Conservation (phyloP, 352 stramenopile genomes). For the Peronosclerospora sorghi region DNA sequence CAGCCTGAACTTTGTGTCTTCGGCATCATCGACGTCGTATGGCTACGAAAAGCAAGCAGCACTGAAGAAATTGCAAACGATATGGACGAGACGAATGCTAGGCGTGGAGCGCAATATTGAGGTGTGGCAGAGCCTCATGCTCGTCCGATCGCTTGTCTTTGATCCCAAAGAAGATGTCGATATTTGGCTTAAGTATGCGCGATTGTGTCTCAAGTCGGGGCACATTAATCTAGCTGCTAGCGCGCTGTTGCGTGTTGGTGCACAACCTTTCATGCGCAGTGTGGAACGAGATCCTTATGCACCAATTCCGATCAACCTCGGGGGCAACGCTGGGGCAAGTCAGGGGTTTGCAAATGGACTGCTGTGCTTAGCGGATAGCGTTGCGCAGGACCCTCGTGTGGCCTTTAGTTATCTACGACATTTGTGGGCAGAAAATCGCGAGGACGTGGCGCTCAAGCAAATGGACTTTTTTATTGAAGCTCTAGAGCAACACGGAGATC, state of each 20-base stretch:
- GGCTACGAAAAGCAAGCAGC: conserved; percentile 61
- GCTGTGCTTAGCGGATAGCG: conserved; percentile 50
- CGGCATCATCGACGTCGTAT: conserved; percentile 60
- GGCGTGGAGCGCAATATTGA: conserved; percentile 88
- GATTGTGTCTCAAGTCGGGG: conserved; percentile 79
- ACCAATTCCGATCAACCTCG: conserved; percentile 61
- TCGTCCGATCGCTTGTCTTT: conserved; percentile 86
- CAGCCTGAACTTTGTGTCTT: conserved; percentile 70
- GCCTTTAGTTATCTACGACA: conserved; percentile 89
- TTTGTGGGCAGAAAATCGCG: conserved; percentile 84
- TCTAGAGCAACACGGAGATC: conserved; percentile 53
- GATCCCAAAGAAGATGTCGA: conserved; percentile 79
- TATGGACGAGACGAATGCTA: conserved; percentile 85
- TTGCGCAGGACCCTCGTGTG: conserved; percentile 59
- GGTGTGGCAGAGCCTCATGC: conserved; percentile 90
- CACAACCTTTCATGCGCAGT: conserved; percentile 67
- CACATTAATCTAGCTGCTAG: conserved; percentile 80
- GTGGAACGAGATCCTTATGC: conserved; percentile 56
- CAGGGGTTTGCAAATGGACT: conserved; percentile 45
- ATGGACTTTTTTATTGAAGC: conserved; percentile 66
- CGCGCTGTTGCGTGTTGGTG: conserved; percentile 71
- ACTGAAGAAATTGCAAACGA: conserved; percentile 65
- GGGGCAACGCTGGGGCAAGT: conserved; percentile 51
- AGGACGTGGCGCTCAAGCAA: conserved; percentile 69
- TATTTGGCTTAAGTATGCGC: conserved; percentile 89